A percentile compares a stretch with the other conserved stretches of the same genome.
These are phyloP conservation scores for Debaryomyces nepalensis DNA, from an alignment of 1,139 yeast genomes.

Conservation along the genomic window DNA sequence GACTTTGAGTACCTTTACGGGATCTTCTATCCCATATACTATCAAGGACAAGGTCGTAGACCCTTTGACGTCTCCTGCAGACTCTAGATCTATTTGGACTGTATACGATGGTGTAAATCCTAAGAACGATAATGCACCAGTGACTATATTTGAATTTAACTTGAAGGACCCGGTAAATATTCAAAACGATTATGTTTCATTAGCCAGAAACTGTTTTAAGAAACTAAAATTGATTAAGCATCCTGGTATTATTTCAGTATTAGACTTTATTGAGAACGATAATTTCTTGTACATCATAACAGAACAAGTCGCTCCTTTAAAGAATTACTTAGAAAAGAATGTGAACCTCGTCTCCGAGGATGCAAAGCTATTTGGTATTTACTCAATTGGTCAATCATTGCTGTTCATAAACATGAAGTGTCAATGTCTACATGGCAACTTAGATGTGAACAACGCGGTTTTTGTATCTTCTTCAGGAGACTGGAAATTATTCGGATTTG, in stretches of 20 bases:
- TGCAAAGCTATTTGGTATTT: constrained; percentile 61
- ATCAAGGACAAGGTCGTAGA: constrained; percentile 49
- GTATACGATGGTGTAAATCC: constrained; percentile 53
- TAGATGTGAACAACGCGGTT: constrained; percentile 56
- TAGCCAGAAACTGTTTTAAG: constrained; percentile 68
- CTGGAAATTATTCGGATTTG: constrained; percentile 88
- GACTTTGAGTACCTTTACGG: constrained; percentile 58
- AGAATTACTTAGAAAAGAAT: constrained; percentile 32
- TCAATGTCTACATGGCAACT: constrained; percentile 66
- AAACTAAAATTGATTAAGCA: constrained; percentile 71
- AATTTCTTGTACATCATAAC: constrained; percentile 69
- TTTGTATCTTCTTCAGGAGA: constrained; percentile 72
- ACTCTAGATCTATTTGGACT: constrained; percentile 49
- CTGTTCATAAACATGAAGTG: constrained; percentile 68
- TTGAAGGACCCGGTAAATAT: constrained; percentile 44
- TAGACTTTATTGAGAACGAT: constrained; percentile 75
- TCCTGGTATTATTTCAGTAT: constrained; percentile 74
- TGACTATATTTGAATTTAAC: constrained; percentile 69
- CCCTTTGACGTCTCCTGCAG: constrained; percentile 20
- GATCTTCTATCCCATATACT: constrained; percentile 60
- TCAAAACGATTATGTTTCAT: constrained; percentile 33
- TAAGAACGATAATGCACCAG: constrained; percentile 39
- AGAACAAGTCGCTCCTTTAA: constrained; percentile 73
- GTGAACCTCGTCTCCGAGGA: constrained; percentile 32
- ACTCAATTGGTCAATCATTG: constrained; percentile 58